Base-by-base conservation (phyloP, 495 filamentous ascomycete genomes). In the Delitschia confertaspora region DNA sequence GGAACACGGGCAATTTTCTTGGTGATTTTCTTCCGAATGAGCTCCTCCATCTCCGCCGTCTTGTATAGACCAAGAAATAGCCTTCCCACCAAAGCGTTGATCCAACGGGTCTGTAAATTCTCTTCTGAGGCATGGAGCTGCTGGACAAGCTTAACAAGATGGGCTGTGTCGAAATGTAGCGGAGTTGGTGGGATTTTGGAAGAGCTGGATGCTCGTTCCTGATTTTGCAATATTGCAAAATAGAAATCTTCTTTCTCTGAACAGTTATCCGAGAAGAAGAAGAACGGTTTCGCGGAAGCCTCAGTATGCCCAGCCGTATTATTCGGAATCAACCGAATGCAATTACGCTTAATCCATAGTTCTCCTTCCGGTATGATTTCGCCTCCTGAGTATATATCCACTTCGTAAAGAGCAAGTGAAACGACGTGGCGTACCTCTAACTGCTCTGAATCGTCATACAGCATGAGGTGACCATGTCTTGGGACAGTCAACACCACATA, bases 161-260 rank as follows among this genome's bases (percentile, higher is more conserved):
- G 74, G 58, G 83, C 81, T 14, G 83, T 72, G 21, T 91, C 80
- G 55, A 88, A 93, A n/a, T 76, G 68, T 40, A 88, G 76, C 11
- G 82, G 83, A 23, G 71, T 70, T 5, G 89, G 88, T 0, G 80
- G 74, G 9, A 67, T 69, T 35, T 76, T 69, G 14, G 68, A 62
- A 5, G 70, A 65, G 30, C 74, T 64, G 39, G 73, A 66, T 16
- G 71, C 69, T 53, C 76, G 79, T 35, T 85, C 78, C 57, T 93
- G 85, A 47, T 88, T 91, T 46, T 82, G 75, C 11, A 98, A 71
- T 51, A 98, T 71, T 14, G 88, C 83, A 60, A 93, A 85, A 61
- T 98, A 98, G 67, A 98, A 96, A 52, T 98, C 91, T 60, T 98
- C 91, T 64, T 98, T 96, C 16, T 89, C 84, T 0, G 86, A 93